Percentiles rank a stretch among this genome's conserved stretches.
These are phyloP conservation scores for Taiozyma sp. DNA, from an alignment of 1,139 yeast species.

Conservation along the genomic window DNA sequence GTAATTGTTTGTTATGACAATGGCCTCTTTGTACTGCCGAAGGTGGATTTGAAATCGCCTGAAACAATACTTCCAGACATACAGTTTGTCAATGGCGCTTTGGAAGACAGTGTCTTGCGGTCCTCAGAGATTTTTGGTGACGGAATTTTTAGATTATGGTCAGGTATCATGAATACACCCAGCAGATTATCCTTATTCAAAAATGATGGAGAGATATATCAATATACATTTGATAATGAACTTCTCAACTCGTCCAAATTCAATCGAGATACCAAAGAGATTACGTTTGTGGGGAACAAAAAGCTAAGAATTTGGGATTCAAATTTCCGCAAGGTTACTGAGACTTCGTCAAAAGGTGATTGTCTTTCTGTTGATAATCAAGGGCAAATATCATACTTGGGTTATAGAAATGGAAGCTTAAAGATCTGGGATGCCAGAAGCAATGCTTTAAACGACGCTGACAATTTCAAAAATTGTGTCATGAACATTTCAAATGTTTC, in stretches of 20 bases:
- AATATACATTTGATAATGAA: slow-evolving; percentile 3
- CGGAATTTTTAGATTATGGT: slow-evolving; percentile 14
- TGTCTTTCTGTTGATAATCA: slow-evolving; percentile 4
- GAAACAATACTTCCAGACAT: background rate
- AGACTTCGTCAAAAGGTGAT: background rate
- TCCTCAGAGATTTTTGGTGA: background rate
- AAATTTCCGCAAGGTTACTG: background rate
- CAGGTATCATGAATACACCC: slow-evolving; percentile 17
- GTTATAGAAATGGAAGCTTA: slow-evolving; percentile 16
- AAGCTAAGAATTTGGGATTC: background rate
- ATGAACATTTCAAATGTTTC: background rate
- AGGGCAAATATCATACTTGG: slow-evolving; percentile 6
- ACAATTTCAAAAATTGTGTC: background rate
- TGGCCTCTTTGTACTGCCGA: background rate
- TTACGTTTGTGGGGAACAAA: slow-evolving; percentile 1
- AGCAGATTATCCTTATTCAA: slow-evolving; percentile 11
- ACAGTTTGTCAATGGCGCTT: background rate
- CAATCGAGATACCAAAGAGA: background rate
- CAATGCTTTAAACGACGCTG: background rate
- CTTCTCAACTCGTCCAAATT: slow-evolving; percentile 2
- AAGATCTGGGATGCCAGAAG: slow-evolving; percentile 16
- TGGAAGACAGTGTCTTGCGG: background rate
- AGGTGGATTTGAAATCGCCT: background rate
- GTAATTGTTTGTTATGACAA: background rate
- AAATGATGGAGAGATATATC: slow-evolving; percentile 3